Evolutionary conservation across 768 basidiomycete species (phyloP), one percentile per base, ranked within the genome.

Genomic region (Gymnopilus junonius): DNA sequence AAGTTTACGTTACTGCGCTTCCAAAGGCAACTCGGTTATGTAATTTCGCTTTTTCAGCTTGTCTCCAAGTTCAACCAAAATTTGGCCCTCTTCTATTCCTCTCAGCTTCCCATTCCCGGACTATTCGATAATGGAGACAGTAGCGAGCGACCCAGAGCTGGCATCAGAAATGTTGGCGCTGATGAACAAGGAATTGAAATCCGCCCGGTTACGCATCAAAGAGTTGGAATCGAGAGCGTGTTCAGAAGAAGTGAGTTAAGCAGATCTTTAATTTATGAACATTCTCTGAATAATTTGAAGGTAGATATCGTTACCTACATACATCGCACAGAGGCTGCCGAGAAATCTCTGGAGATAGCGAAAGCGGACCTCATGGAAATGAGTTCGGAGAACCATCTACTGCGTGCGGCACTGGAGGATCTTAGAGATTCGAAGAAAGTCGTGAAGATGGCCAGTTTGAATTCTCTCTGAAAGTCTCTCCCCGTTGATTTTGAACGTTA

Each of bases 141-240:
- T 67, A 12, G 20, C 23, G 1, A 37, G 35, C 31, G 63, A 69
- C n/a, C 61, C 63, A 15, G 68, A 66, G 17, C 34, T 69, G 3
- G 68, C 65, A 1, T 55, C 65, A 1, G 57, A 69, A 37, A 57
- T 69, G 58, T 14, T 69, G 5, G 25, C 50, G 1, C 37, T 62
- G 6, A 17, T 69, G 23, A 58, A 45, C 43, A 61, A 59, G 17
- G 68, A 66, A 45, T 58, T 69, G 1, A 69, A 66, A 37, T 29
- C 45, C 3, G 60, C 65, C 15, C 59, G 59, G 5, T 17, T 37
- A 4, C 50, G 58, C 12, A 61, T 64, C 8, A 23, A 63, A 20
- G 46, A 62, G 37, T 40, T 66, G 20, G 65, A 66, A 37, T 6
- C 39, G 12, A 32, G 46, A 31, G 32, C 20, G 17, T 14, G 8